These are phyloP conservation scores for Craterostigma plantagineum DNA, from an alignment of 257 asterid species.

Conservation along the genomic window DNA sequence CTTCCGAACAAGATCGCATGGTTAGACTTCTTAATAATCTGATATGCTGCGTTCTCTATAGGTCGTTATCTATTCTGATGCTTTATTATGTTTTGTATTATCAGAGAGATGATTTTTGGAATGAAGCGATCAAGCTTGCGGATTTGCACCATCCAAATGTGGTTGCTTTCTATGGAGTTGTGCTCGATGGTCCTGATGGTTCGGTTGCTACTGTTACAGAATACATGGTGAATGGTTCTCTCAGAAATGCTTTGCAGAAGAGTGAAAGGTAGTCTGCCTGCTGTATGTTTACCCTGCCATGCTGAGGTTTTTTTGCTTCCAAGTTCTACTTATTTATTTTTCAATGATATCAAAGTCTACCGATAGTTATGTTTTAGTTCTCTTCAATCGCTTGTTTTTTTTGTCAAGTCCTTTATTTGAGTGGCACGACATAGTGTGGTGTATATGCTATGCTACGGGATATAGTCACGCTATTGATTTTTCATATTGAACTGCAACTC, in stretches of 20 bases:
- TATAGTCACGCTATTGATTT: too few species aligned
- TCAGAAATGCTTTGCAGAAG: conserved; percentile 80
- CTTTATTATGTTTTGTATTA: conserved; percentile 3
- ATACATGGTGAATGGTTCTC: conserved; percentile 94
- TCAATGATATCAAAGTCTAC: too few species aligned
- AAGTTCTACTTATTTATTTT: too few species aligned
- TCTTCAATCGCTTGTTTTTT: too few species aligned
- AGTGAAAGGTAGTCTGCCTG: conserved; percentile 47
- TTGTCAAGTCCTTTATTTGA: too few species aligned
- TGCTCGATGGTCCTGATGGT: conserved; percentile 88
- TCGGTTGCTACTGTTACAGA: conserved; percentile 96
- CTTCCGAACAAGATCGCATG: conserved; percentile 97
- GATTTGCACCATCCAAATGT: conserved; percentile 99
- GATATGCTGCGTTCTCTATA: conserved; percentile 3
- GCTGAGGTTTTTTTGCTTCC: too few species aligned
- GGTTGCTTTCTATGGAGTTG: conserved; percentile 97
- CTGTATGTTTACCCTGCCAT: conserved; percentile 1
- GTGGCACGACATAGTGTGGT: too few species aligned
- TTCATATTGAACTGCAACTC: neutral
- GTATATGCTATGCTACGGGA: too few species aligned
- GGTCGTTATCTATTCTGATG: conserved; percentile 2
- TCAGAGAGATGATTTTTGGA: conserved; percentile 97
- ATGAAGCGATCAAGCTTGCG: conserved; percentile 94
- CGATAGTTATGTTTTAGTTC: too few species aligned
- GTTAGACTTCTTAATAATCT: conserved; percentile 24